Percentiles rank a stretch among this genome's conserved stretches.
Conservation (phyloP, 371 early-diverging fungal genomes). For the Thermomucor indicae-seudaticae region DNA sequence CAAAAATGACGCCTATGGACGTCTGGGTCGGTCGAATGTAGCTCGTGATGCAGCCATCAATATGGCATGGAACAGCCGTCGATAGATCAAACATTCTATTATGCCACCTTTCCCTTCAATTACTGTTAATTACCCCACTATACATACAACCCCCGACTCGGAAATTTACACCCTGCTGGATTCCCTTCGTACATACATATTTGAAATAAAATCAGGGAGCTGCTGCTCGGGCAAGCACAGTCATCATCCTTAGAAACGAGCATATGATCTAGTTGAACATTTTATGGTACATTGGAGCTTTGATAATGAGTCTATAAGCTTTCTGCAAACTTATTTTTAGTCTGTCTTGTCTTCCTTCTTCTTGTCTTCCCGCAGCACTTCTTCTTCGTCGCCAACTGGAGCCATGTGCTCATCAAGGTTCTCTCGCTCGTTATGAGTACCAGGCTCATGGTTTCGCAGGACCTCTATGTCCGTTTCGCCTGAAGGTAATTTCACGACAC, state of each 20-base stretch:
- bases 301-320: too few species aligned
- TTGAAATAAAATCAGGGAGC: too few species aligned
- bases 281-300: too few species aligned
- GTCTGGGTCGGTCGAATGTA: constrained; percentile 46
- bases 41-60: constrained; percentile 49
- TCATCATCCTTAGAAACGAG: too few species aligned
- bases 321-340: not conserved
- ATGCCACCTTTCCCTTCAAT: too few species aligned
- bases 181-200: too few species aligned
- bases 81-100: constrained; percentile 12
- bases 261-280: too few species aligned
- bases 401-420: constrained; percentile 23
- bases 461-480: constrained; percentile 35
- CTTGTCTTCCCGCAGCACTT: constrained; percentile 13
- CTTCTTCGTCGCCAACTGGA: constrained; percentile 43
- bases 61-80: constrained; percentile 45
- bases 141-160: too few species aligned
- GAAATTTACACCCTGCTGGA: too few species aligned
- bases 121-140: too few species aligned
- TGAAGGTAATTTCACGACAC: constrained; percentile 15
- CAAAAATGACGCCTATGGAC: constrained; percentile 67
- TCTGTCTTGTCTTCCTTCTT: constrained; percentile 4
- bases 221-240: too few species aligned
- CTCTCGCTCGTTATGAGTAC: constrained; percentile 21
- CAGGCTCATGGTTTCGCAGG: constrained; percentile 38